These are phyloP conservation scores for Thinopyrum elongatum DNA, from an alignment of 176 grass and related monocot genomes.

Conservation along the genomic window DNA sequence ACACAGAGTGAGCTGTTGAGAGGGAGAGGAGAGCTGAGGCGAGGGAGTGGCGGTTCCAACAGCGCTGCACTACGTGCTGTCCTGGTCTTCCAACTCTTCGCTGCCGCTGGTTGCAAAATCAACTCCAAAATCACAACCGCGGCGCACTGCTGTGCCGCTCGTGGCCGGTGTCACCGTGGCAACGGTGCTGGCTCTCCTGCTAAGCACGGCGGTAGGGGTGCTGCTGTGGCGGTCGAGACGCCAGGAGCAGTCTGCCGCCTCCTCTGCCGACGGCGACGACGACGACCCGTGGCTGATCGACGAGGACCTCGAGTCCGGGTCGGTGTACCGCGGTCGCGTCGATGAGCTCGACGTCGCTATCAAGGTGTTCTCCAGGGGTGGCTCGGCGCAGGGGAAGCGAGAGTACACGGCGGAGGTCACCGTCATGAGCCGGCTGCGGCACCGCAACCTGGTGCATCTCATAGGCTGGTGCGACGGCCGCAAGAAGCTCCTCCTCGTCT, in stretches of 20 bases:
- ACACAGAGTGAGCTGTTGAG: too few species aligned
- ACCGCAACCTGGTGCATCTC: background rate
- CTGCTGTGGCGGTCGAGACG: background rate
- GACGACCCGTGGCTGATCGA: background rate
- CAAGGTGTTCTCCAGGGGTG: background rate
- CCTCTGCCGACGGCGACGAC: background rate
- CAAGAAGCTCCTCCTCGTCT: conserved; percentile 2
- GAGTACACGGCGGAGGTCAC: conserved; percentile 50
- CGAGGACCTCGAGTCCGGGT: background rate
- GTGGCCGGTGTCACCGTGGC: background rate
- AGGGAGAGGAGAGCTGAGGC: too few species aligned
- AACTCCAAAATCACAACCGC: background rate
- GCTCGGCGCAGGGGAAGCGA: conserved; percentile 30
- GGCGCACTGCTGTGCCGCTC: background rate
- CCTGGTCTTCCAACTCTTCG: conserved; percentile 18
- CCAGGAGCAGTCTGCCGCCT: background rate
- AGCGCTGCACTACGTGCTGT: conserved; percentile 8
- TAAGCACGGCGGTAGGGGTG: background rate
- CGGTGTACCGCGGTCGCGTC: background rate
- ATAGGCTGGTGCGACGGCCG: background rate
- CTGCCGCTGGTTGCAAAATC: background rate
- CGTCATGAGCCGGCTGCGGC: conserved; percentile 25
- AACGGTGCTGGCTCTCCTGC: background rate
- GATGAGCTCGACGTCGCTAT: background rate
- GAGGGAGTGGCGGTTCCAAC: too few species aligned